A percentile compares a stretch with the other conserved stretches of the same genome.
Evolutionary conservation across 2,329 filamentous ascomycete species (phyloP).

Genomic region (Thielaviopsis euricoi): DNA sequence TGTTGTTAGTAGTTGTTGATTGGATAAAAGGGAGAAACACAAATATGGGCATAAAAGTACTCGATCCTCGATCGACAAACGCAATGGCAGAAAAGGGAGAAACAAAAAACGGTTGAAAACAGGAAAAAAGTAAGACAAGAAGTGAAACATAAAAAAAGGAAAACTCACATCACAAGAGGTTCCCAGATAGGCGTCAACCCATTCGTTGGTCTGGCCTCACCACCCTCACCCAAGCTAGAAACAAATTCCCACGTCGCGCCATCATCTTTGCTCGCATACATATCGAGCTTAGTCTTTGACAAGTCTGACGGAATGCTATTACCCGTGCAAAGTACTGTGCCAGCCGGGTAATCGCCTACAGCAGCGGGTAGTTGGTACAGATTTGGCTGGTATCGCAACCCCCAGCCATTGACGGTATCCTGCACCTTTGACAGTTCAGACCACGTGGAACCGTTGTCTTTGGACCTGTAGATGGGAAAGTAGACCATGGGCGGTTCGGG

Average conservation of each 20-base stretch:
- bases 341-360: constrained; percentile 40
- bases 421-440: constrained; percentile 43
- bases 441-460: constrained; percentile 44
- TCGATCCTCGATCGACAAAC: too few species aligned
- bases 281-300: constrained; percentile 47
- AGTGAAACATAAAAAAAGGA: background rate
- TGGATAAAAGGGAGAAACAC: background rate
- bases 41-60: too few species aligned
- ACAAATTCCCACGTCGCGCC: constrained; percentile 52
- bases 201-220: constrained; percentile 44
- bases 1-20: background rate
- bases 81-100: too few species aligned
- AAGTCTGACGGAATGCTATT: constrained; percentile 44
- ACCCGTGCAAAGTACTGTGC: constrained; percentile 46
- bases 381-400: constrained; percentile 52
- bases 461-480: constrained; percentile 37
- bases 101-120: too few species aligned
- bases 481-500: constrained; percentile 36
- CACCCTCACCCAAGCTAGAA: constrained; percentile 46
- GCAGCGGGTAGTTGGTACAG: constrained; percentile 44
- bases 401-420: constrained; percentile 47
- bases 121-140: too few species aligned
- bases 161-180: constrained; percentile 39
- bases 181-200: constrained; percentile 57
- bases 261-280: constrained; percentile 47